A percentile compares a stretch with the other conserved stretches of the same genome.
Evolutionary conservation across 2,329 filamentous ascomycete genomes (phyloP).

Genomic region (Ophiostoma sp.): DNA sequence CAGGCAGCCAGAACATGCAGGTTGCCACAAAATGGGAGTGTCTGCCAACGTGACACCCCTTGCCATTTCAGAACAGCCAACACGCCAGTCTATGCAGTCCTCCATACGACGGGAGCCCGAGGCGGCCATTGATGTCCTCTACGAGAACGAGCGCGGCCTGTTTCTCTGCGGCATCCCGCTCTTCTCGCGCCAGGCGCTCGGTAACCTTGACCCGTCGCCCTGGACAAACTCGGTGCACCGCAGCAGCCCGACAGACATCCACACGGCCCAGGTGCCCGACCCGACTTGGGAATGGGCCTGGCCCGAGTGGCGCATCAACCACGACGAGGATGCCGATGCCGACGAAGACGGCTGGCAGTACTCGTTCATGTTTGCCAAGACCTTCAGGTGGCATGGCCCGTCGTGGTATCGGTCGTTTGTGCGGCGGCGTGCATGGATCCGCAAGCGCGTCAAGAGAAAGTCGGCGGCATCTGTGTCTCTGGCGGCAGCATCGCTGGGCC

Average conservation of each 20-base stretch:
- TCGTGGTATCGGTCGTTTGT: conserved; percentile 95
- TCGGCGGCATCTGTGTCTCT: conserved; percentile 18
- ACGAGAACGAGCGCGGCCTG: conserved; percentile 89
- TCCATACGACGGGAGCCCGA: conserved; percentile 31
- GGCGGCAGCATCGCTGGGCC: conserved; percentile 15
- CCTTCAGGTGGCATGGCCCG: conserved; percentile 80
- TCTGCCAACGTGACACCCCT: background rate
- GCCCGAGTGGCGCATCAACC: conserved; percentile 59
- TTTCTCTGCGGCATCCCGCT: conserved; percentile 84
- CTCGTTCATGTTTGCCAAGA: conserved; percentile 74
- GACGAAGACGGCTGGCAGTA: conserved; percentile 97
- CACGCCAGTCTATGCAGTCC: conserved; percentile 14
- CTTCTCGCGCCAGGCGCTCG: conserved; percentile 81
- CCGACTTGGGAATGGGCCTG: conserved; percentile 89
- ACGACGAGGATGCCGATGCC: conserved; percentile 57
- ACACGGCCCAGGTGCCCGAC: conserved; percentile 87
- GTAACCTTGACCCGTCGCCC: conserved; percentile 75
- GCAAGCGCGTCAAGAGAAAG: conserved; percentile 62
- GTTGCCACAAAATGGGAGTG: background rate
- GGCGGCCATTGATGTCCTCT: conserved; percentile 75
- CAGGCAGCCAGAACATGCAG: background rate
- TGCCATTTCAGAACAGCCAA: background rate
- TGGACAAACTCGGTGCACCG: conserved; percentile 73
- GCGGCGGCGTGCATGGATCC: conserved; percentile 80
- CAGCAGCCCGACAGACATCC: conserved; percentile 60